Evolutionary conservation across 169 alveolate genomes (phyloP).

Genomic region (Plasmodium sp.): DNA sequence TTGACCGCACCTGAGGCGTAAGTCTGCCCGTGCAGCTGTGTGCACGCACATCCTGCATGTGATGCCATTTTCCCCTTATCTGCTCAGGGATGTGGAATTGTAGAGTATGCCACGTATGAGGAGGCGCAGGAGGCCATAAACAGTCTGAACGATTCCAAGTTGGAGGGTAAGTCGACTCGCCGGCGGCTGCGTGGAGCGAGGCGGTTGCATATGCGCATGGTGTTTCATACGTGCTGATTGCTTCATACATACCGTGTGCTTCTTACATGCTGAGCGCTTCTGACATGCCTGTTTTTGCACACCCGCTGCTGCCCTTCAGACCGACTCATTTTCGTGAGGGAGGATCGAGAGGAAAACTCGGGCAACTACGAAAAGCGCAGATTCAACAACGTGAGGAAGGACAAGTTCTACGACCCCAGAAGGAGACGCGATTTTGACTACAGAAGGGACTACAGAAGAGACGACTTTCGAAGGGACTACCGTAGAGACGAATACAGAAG

Average conservation of each 20-base stretch:
- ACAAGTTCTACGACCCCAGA: slow-evolving; percentile 18
- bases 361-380: slow-evolving; percentile 33
- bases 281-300: too few species aligned
- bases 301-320: slow-evolving; percentile 48
- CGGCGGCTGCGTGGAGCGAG: not conserved
- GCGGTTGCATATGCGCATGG: not conserved
- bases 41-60: not conserved
- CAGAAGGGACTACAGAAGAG: slow-evolving; percentile 21
- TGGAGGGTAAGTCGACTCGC: slow-evolving; percentile 28
- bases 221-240: not conserved
- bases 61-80: not conserved
- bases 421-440: slow-evolving; percentile 49
- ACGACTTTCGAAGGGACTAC: slow-evolving; percentile 22
- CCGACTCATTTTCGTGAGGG: slow-evolving; percentile 89
- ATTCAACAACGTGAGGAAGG: slow-evolving; percentile 38
- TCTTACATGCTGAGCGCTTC: too few species aligned
- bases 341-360: slow-evolving; percentile 84
- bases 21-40: not conserved
- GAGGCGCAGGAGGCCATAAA: slow-evolving; percentile 87
- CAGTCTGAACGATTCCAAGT: slow-evolving; percentile 84
- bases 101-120: slow-evolving; percentile 86
- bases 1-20: not conserved
- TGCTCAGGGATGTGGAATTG: slow-evolving; percentile 88
- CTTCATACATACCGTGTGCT: not conserved
- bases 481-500: slow-evolving; percentile 28